Conservation (phyloP, 208 protist species). For the Acanthamoeba culbertsoni region DNA sequence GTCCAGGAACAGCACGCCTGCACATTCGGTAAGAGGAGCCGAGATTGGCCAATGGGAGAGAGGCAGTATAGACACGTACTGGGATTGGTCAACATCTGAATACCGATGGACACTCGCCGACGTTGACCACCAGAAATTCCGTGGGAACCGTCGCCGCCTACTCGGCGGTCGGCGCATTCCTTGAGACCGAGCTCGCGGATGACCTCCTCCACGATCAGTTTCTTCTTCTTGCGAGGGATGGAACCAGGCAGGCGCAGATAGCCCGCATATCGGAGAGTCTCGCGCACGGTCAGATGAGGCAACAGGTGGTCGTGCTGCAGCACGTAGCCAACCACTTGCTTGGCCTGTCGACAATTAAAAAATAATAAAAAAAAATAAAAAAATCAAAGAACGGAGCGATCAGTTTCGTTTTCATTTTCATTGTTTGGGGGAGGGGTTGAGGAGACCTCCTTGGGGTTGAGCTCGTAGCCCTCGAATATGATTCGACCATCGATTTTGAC, state of each 20-base stretch:
- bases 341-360: too few relatives aligned
- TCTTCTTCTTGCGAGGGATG: background rate
- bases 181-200: background rate
- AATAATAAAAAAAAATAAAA: too few relatives aligned
- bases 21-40: background rate
- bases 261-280: background rate
- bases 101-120: conserved; percentile 73
- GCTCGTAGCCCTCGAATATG: conserved; percentile 27
- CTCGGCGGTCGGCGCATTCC: background rate
- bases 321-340: conserved; percentile 7
- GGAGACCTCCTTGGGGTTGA: background rate
- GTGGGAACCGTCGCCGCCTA: background rate
- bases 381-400: too few relatives aligned
- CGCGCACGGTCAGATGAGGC: background rate
- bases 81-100: conserved; percentile 53
- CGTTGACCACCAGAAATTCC: conserved; percentile 62
- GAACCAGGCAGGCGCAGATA: background rate
- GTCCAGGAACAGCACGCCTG: conserved; percentile 71
- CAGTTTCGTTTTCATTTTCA: background rate
- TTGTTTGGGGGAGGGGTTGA: background rate
- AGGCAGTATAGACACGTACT: background rate
- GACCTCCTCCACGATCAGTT: conserved; percentile 39
- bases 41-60: background rate
- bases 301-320: conserved; percentile 25
- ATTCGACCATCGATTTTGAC: conserved; percentile 11